Conservation (phyloP, 257 asterid genomes). For the Mentha longifolia region DNA sequence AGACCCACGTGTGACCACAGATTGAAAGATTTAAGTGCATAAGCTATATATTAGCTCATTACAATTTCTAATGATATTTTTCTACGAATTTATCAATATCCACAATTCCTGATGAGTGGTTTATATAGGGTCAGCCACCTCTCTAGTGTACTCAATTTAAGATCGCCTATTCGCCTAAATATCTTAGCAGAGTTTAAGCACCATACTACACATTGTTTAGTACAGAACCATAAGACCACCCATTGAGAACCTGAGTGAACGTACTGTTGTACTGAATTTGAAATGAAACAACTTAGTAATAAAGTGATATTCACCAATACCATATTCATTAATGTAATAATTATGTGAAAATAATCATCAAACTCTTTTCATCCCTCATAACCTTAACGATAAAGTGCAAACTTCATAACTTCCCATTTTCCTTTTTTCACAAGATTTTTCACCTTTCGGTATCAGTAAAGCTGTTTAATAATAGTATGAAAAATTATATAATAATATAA, state of each 20-base stretch:
- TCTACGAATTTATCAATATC: not conserved
- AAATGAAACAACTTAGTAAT: not conserved
- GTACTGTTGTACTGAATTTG: conserved; percentile 12
- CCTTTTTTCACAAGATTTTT: conserved; percentile 16
- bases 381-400: conserved; percentile 13
- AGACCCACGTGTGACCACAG: not conserved
- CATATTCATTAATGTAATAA: conserved; percentile 12
- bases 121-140: not conserved
- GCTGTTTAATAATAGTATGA: not conserved
- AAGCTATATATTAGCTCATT: conserved; percentile 4
- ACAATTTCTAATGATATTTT: conserved; percentile 1
- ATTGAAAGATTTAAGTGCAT: conserved; percentile 12
- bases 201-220: not conserved
- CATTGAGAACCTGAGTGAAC: not conserved
- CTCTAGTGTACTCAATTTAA: not conserved
- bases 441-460: not conserved
- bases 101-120: not conserved
- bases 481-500: not conserved
- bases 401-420: conserved; percentile 18
- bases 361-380: conserved; percentile 5
- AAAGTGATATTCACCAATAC: conserved; percentile 1
- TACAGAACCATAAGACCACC: not conserved
- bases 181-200: not conserved
- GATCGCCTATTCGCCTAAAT: not conserved
- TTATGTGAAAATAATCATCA: not conserved